Evolutionary conservation across 2,329 filamentous ascomycete genomes (phyloP), one percentile per base, ranked within the genome.

Genomic region (Hymenoscyphus repandus): DNA sequence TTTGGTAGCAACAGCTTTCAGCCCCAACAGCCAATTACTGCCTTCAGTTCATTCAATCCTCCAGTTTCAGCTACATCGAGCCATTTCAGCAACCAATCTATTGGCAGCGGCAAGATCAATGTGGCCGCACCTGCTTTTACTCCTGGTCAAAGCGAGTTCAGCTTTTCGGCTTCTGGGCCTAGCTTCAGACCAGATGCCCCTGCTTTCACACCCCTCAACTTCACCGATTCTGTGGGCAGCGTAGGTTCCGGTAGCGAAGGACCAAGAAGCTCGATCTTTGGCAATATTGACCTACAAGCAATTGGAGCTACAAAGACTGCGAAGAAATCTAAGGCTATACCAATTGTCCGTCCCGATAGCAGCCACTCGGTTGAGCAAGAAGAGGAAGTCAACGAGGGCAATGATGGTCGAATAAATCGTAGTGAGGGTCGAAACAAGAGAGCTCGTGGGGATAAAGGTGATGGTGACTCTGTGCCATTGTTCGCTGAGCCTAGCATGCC

Each of bases 301-400:
- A 75, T 77, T 12, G 83, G 88, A 18, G 76, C 82, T 45, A 70
- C 80, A 27, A 86, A 86, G 62, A 78, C 84, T 6, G 67, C 71
- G 0, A 90, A 87, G 69, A 83, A 82, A 60, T 88, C 85, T 4
- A 96, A 93, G 70, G 90, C 90, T 9, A 79, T 96, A 49, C 87
- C 90, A 0, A 95, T 96, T 55, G 70, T 92, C 9, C 77, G 76
- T 36, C 87, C 88, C 1, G 75, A 82, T 51, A 82, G 74, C 60
- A 70, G 56, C 52, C 72, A 74, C 58, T 67, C 72, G 55, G 68
- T 66, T 1, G 65, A 68, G 44, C 64, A 65, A 27, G 68, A 66
- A 31, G 64, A 63, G 48, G 64, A 71, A 17, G 68, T 68, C 13
- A 63, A 68, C 9, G 76, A 86, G 51, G 80, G 82, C 53, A 74